Conservation (phyloP, 192 early-diverging fungal species). For the Podila clonocystis region DNA sequence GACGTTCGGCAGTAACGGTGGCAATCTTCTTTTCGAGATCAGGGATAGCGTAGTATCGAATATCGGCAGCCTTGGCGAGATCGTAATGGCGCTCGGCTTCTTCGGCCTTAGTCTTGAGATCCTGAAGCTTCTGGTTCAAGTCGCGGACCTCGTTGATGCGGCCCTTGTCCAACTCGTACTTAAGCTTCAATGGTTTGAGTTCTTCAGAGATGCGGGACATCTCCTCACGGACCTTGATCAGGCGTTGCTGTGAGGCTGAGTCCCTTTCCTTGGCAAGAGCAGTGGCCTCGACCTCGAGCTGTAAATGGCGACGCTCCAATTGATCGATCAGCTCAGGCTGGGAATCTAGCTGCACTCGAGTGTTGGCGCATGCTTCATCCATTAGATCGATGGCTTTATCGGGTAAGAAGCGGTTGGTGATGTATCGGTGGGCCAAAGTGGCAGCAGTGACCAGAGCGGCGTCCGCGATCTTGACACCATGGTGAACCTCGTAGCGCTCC, state of each 20-base stretch:
- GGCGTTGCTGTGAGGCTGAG: slow-evolving; percentile 77
- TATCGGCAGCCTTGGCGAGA: slow-evolving; percentile 89
- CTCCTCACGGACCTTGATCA: slow-evolving; percentile 84
- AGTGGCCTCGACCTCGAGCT: slow-evolving; percentile 95
- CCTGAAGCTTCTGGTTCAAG: slow-evolving; percentile 89
- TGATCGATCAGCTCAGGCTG: slow-evolving; percentile 97
- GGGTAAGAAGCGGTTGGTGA: slow-evolving; percentile 77
- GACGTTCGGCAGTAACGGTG: slow-evolving; percentile 73
- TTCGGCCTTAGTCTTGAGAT: slow-evolving; percentile 83
- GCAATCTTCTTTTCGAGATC: slow-evolving; percentile 83
- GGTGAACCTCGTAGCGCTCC: slow-evolving; percentile 83
- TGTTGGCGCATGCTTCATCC: slow-evolving; percentile 97
- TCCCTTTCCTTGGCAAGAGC: slow-evolving; percentile 96
- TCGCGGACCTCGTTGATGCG: slow-evolving; percentile 90
- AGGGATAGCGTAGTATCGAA: slow-evolving; percentile 94
- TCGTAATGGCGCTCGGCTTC: slow-evolving; percentile 89
- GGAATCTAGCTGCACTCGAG: slow-evolving; percentile 95
- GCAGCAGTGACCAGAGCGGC: slow-evolving; percentile 81
- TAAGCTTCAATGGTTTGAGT: slow-evolving; percentile 87
- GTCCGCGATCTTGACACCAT: slow-evolving; percentile 85
- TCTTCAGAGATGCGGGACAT: slow-evolving; percentile 86
- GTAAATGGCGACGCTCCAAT: slow-evolving; percentile 91
- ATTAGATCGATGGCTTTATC: slow-evolving; percentile 89
- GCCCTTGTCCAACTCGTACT: slow-evolving; percentile 86
- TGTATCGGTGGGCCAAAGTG: slow-evolving; percentile 77